Evolutionary conservation across 495 filamentous ascomycete genomes (phyloP), one percentile per base, ranked within the genome.

Genomic region (Aspergillus saccharolyticus): DNA sequence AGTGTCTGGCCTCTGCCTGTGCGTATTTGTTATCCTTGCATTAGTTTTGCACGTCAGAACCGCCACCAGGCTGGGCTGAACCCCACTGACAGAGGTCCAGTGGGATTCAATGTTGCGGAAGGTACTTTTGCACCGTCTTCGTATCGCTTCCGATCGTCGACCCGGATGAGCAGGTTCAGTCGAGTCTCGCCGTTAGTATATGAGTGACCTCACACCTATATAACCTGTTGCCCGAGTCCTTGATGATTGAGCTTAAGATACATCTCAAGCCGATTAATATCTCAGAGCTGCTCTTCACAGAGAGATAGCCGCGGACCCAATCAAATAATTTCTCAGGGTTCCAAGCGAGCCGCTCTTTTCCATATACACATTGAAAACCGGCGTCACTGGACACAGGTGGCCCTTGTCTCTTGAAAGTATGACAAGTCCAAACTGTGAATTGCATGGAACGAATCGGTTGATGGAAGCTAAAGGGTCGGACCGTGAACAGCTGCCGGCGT

Each of bases 21-120:
- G 59, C 42, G 61, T 63, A 64, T 67, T 61, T 61, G 65, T 59
- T 64, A 63, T 64, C 62, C 62, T 61, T 67, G 62, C 65, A 64
- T 67, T 64, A 67, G 62, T 44, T 15, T 42, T 62, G 56, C 43
- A 58, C 43, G 57, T 62, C 59, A 63, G 57, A 53, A 43, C 57
- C 56, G 62, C 65, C 62, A 67, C 59, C 50, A 54, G 43, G 47
- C 54, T 52, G 54, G 22, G 59, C 48, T 24, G 33, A 30, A 51
- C 42, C 30, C 49, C 39, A 52, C 43, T 59, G 58, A 56, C 56
- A 65, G 48, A n/a, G 44, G 44, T 19, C 52, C 39, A 33, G 49
- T 57, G 45, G 30, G 50, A 44, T 12, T 44, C 47, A 45, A 39
- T 58, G 22, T 52, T 28, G 42, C 47, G 45, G 48, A 18, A 44